A percentile compares a stretch with the other conserved stretches of the same genome.
These are phyloP conservation scores for Coniochaeta ligniaria DNA, from an alignment of 2,329 filamentous ascomycete species.

Conservation along the genomic window DNA sequence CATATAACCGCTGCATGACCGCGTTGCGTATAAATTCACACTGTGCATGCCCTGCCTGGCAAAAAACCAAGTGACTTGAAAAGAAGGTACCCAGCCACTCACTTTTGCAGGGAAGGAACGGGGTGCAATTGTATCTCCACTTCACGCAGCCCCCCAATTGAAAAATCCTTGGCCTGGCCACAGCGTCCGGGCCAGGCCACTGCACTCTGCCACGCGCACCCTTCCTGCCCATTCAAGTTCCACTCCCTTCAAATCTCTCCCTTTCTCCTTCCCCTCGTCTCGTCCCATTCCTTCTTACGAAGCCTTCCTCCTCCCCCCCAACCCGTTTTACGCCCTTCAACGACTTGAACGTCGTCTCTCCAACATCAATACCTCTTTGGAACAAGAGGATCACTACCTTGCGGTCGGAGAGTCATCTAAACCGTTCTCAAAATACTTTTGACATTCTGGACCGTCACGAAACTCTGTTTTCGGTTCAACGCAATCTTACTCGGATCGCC, in stretches of 20 bases:
- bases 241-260: conserved; percentile 2
- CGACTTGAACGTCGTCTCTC: neutral
- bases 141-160: neutral
- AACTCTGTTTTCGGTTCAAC: neutral
- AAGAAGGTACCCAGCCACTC: neutral
- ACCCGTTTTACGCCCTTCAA: neutral
- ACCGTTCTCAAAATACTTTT: neutral
- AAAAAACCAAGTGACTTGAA: neutral
- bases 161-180: neutral
- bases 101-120: neutral
- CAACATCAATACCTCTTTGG: neutral
- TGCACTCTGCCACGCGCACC: neutral
- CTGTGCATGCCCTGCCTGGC: neutral
- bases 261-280: neutral
- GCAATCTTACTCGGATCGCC: neutral
- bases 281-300: neutral
- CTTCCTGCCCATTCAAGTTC: neutral
- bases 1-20: neutral
- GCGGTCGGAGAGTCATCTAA: neutral
- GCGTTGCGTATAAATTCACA: neutral
- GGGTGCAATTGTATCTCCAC: neutral
- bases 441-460: neutral
- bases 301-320: neutral
- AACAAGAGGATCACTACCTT: neutral
- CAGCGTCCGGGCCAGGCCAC: neutral